Percentiles rank a stretch among this genome's conserved stretches.
These are phyloP conservation scores for Kwoniella sp. DNA, from an alignment of 768 basidiomycete species.

Conservation along the genomic window DNA sequence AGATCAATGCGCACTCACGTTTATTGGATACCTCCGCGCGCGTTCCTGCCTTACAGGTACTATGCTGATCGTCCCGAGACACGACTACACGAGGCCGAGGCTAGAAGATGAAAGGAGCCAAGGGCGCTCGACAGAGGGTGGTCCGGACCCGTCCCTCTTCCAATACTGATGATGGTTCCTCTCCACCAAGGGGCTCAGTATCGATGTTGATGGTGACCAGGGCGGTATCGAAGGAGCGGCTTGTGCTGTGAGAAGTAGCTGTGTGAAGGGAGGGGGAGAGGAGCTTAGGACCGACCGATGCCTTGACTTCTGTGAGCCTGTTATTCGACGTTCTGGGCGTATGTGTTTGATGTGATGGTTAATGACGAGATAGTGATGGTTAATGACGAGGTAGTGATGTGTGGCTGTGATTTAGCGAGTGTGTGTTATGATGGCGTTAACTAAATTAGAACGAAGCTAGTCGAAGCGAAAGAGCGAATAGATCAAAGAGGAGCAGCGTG, in stretches of 20 bases:
- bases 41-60: not conserved
- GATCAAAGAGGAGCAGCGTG: not conserved
- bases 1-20: not conserved
- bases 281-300: not conserved
- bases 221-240: constrained; percentile 1
- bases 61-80: constrained; percentile 3
- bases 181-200: not conserved
- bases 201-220: not conserved
- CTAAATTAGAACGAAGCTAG: not conserved
- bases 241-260: not conserved
- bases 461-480: not conserved
- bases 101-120: not conserved
- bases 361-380: constrained; percentile 1
- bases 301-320: not conserved
- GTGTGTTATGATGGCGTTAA: not conserved
- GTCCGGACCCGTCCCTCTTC: not conserved
- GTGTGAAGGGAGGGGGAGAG: not conserved
- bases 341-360: not conserved
- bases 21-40: not conserved
- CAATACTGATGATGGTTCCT: not conserved
- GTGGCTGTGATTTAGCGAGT: not conserved
- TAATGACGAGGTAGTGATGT: not conserved
- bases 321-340: not conserved
- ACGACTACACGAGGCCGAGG: too few relatives aligned
- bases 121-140: not conserved